A percentile compares a stretch with the other conserved stretches of the same genome.
phyloP scores from a whole-genome alignment of 2,329 filamentous ascomycete genomes.

The Lojkania enalia region DNA sequence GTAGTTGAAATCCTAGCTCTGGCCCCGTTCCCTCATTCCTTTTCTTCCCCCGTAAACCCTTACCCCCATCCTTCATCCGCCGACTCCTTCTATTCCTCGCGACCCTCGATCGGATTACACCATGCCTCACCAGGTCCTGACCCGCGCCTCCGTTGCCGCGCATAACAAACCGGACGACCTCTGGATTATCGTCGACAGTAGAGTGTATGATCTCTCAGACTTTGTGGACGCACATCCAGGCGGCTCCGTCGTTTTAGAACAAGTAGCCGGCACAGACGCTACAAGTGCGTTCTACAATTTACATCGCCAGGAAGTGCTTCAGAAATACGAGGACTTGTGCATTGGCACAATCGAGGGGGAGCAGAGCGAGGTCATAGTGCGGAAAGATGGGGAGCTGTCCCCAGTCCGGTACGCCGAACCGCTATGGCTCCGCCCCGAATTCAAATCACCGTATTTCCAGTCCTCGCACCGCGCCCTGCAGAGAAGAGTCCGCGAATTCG shows the following conservation, averaged over 20 bases:
- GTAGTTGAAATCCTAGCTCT: no score
- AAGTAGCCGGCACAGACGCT: conserved; percentile 80
- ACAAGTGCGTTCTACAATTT: conserved; percentile 89
- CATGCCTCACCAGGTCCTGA: conserved; percentile 45
- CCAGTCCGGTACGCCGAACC: conserved; percentile 83
- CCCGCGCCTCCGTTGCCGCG: conserved; percentile 67
- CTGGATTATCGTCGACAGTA: conserved; percentile 85
- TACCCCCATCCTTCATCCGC: not conserved
- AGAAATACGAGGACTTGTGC: conserved; percentile 74
- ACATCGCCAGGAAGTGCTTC: conserved; percentile 84
- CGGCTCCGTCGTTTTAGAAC: conserved; percentile 75
- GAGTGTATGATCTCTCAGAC: conserved; percentile 83
- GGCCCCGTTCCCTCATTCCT: no score
- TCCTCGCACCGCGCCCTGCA: conserved; percentile 72
- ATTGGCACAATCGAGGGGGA: conserved; percentile 77
- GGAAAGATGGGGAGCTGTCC: conserved; percentile 71
- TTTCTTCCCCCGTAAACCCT: not conserved
- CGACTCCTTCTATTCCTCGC: not conserved
- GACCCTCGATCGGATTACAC: conserved; percentile 3
- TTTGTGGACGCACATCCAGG: conserved; percentile 86
- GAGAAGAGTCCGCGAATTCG: conserved; percentile 72
- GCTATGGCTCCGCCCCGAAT: conserved; percentile 76
- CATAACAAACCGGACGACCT: conserved; percentile 76
- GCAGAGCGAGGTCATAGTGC: conserved; percentile 71
- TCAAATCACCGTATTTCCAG: conserved; percentile 79